Percentiles rank a stretch among this genome's conserved stretches.
Conservation (phyloP, 257 asterid species). For the Handroanthus guayacan region DNA sequence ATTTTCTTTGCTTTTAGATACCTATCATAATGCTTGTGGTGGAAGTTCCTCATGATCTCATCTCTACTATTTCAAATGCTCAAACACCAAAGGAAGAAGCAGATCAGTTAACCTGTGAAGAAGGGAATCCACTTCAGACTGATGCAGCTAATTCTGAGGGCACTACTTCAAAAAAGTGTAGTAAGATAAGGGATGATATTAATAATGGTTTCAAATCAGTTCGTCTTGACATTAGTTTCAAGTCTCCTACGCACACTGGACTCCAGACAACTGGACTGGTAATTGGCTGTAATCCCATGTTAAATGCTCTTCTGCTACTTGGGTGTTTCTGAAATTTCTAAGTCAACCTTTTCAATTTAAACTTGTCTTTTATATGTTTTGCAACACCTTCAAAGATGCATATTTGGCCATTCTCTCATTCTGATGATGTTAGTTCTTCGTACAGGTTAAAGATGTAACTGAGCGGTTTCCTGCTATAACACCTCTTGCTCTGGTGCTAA, state of each 20-base stretch:
- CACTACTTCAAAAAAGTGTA: slow-evolving; percentile 52
- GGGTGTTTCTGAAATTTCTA: slow-evolving; percentile 17
- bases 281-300: slow-evolving; percentile 37
- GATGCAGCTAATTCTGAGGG: slow-evolving; percentile 54
- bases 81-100: slow-evolving; percentile 60
- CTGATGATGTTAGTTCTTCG: slow-evolving; percentile 29
- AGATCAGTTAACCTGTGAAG: slow-evolving; percentile 51
- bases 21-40: slow-evolving; percentile 99
- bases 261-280: slow-evolving; percentile 98
- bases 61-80: slow-evolving; percentile 58
- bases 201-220: slow-evolving; percentile 73
- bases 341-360: slow-evolving; percentile 22
- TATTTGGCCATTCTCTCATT: slow-evolving; percentile 16
- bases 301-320: slow-evolving; percentile 26
- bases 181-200: slow-evolving; percentile 46
- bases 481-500: slow-evolving; percentile 92
- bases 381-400: slow-evolving; percentile 27
- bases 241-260: slow-evolving; percentile 96
- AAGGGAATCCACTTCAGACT: slow-evolving; percentile 54
- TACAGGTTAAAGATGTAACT: slow-evolving; percentile 92
- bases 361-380: slow-evolving; percentile 28
- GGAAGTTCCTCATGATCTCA: slow-evolving; percentile 89
- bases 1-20: slow-evolving; percentile 61
- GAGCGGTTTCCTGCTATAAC: slow-evolving; percentile 91
- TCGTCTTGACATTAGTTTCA: slow-evolving; percentile 97